Evolutionary conservation across 306 rosid species (phyloP).

Genomic region (Begonia masoniana): DNA sequence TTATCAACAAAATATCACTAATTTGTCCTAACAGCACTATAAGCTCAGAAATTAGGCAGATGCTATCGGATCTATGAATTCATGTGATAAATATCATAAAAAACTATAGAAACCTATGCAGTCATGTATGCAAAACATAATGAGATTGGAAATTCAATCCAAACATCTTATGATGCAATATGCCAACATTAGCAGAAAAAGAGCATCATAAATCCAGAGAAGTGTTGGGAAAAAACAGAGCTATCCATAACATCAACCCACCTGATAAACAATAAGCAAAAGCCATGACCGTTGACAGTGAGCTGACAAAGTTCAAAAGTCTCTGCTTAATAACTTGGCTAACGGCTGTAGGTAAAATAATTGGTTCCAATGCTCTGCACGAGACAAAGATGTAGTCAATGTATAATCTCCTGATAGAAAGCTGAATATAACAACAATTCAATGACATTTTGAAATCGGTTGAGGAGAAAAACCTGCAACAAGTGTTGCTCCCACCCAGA

Average conservation of each 20-base stretch:
- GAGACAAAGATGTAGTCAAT: constrained; percentile 8
- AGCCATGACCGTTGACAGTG: constrained; percentile 78
- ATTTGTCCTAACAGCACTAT: no score
- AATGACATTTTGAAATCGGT: background rate
- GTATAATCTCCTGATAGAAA: background rate
- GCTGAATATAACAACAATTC: background rate
- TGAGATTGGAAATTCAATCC: no score
- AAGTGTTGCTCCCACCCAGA: constrained; percentile 78
- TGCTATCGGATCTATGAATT: no score
- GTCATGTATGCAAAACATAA: no score
- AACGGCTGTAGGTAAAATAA: constrained; percentile 58
- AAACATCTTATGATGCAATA: no score
- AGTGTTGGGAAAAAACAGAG: no score
- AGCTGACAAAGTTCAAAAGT: constrained; percentile 62
- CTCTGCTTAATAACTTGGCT: constrained; percentile 75
- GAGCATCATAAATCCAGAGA: no score
- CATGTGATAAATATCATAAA: no score
- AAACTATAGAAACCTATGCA: no score
- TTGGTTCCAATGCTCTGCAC: constrained; percentile 72
- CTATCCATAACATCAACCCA: constrained; percentile 21
- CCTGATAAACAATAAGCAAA: constrained; percentile 90
- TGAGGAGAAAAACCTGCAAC: constrained; percentile 63
- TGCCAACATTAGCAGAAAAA: no score
- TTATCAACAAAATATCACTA: no score
- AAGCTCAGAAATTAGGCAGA: no score